Base-by-base conservation (phyloP, 1,284 basidiomycete genomes). In the Marasmius sp. region DNA sequence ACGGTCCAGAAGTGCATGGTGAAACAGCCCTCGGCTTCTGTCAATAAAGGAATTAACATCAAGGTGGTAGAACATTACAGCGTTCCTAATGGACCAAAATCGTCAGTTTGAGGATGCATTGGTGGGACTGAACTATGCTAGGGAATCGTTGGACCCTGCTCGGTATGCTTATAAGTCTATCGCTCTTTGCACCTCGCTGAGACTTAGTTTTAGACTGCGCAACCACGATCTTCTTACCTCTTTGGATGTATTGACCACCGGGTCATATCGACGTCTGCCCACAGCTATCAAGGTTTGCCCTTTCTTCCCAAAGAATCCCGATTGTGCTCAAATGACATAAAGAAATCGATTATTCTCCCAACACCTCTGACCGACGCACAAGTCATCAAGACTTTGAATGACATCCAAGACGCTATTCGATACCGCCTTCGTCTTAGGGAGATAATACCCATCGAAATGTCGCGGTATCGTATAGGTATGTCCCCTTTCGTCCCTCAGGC, bases 151-250 rank as follows among this genome's bases (percentile, higher is more conserved):
- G 66, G 88, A 91, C 69, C 82, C 87, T 54, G 86, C 88, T 59
- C 85, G 89, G 89, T 87, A 67, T 61, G 71, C 65, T 43, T 16
- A 10, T 52, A n/a, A 12, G 12, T 16, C 33, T 12, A 52, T 18
- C 57, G 55, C 59, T 49, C 59, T 52, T 58, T 58, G 53, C 60
- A 52, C 18, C 20, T n/a, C 51, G n/a, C 36, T 50, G 22, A 58
- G n/a, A 8, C 11, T n/a, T 11, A 12, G 8, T 33, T 6, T 36
- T 64, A 93, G 93, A 71, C 82, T 94, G 22, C 85, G 93, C 59
- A 96, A 95, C 71, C 93, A 94, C 66, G 95, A 97, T 72, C 79
- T 96, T n/a, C 79, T 93, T 11, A 94, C 93, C 0, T 94, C 94
- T 18, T 77, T 96, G 56, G 91, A 94, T 67, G 92, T 96, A 54